Evolutionary conservation across 805 yeast genomes (phyloP).

Genomic region (Metschnikowia noctiluminum): DNA sequence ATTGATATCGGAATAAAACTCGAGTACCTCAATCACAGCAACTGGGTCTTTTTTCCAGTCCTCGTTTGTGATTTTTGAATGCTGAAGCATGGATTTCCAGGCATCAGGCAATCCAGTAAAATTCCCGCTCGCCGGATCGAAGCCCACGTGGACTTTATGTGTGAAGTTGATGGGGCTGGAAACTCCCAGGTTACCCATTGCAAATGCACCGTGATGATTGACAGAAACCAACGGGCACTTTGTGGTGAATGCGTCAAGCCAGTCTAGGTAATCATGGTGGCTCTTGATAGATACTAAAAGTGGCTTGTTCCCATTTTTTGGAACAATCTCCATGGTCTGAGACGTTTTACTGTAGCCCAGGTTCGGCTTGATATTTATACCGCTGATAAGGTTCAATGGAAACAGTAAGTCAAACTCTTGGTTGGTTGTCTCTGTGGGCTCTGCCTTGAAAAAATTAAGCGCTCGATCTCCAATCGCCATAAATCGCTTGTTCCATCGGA

Average conservation of each 20-base stretch:
- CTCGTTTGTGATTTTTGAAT: slow-evolving; percentile 57
- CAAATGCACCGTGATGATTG: slow-evolving; percentile 22
- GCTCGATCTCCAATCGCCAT: slow-evolving; percentile 74
- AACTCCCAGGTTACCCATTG: slow-evolving; percentile 47
- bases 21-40: slow-evolving; percentile 60
- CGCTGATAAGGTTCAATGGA: slow-evolving; percentile 36
- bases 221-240: slow-evolving; percentile 62
- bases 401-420: slow-evolving; percentile 43
- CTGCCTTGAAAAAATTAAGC: slow-evolving; percentile 71
- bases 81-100: slow-evolving; percentile 54
- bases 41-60: slow-evolving; percentile 63
- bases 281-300: slow-evolving; percentile 72
- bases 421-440: slow-evolving; percentile 39
- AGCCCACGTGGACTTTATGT: slow-evolving; percentile 87
- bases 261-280: slow-evolving; percentile 75
- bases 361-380: slow-evolving; percentile 58
- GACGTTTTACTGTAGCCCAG: slow-evolving; percentile 35
- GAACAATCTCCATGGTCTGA: slow-evolving; percentile 75
- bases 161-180: slow-evolving; percentile 93
- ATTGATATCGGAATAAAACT: slow-evolving; percentile 49
- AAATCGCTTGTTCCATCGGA: slow-evolving; percentile 89
- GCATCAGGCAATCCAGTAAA: slow-evolving; percentile 56
- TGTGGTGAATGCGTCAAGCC: slow-evolving; percentile 86
- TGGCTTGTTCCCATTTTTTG: slow-evolving; percentile 52
- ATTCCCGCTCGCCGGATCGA: slow-evolving; percentile 70